phyloP scores from a whole-genome alignment of 768 basidiomycete genomes.

The Panus rudis region DNA sequence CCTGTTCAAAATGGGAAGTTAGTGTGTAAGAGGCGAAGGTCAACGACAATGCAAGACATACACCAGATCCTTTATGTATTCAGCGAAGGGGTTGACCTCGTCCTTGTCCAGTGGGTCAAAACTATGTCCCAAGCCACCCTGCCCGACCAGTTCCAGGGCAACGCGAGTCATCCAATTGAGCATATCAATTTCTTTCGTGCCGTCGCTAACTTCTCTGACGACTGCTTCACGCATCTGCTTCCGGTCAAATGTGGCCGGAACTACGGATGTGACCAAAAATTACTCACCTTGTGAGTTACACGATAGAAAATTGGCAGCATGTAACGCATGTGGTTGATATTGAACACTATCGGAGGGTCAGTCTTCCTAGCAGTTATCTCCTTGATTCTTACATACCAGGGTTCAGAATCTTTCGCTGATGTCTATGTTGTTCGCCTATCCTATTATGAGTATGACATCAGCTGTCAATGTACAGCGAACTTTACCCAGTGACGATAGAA shows the following conservation, averaged over 20 bases:
- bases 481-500: conserved; percentile 1
- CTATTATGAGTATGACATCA: background rate
- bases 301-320: conserved; percentile 13
- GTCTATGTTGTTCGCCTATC: conserved; percentile 11
- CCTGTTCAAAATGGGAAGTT: conserved; percentile 19
- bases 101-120: conserved; percentile 18
- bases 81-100: conserved; percentile 3
- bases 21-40: background rate
- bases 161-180: conserved; percentile 4
- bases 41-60: conserved; percentile 7
- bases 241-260: background rate
- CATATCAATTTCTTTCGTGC: conserved; percentile 3
- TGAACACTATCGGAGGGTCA: conserved; percentile 9
- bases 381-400: conserved; percentile 1
- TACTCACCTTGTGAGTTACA: conserved; percentile 4
- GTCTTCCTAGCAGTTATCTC: background rate
- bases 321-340: conserved; percentile 14
- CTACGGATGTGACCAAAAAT: background rate
- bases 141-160: conserved; percentile 4
- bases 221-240: background rate
- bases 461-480: background rate
- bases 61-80: conserved; percentile 19
- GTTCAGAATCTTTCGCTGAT: conserved; percentile 15
- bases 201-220: background rate
- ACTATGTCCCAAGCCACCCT: conserved; percentile 6